phyloP scores from a whole-genome alignment of 345 rosid genomes.

The Odontarrhena argentea region DNA sequence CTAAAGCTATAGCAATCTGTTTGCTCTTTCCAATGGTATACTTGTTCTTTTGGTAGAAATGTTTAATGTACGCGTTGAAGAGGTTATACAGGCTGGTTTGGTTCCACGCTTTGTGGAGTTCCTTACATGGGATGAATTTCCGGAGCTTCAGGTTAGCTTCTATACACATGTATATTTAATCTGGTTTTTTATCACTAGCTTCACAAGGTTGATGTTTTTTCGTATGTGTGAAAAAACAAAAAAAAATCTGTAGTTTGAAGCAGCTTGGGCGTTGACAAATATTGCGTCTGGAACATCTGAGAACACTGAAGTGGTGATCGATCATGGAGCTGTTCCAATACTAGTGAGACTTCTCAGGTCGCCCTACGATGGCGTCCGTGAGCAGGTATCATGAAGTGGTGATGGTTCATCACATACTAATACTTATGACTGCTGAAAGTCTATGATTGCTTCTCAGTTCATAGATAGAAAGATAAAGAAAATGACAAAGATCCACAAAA shows the following conservation, averaged over 20 bases:
- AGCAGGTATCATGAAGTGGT: slow-evolving; percentile 59
- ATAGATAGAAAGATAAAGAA: slow-evolving; percentile 12
- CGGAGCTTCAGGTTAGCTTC: slow-evolving; percentile 41
- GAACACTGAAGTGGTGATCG: slow-evolving; percentile 83
- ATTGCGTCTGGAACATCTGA: slow-evolving; percentile 92
- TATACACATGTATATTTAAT: slow-evolving; percentile 6
- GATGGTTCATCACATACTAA: slow-evolving; percentile 18
- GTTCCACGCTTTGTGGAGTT: slow-evolving; percentile 46
- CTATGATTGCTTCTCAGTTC: slow-evolving; percentile 18
- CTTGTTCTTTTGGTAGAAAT: slow-evolving; percentile 34
- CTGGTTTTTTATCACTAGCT: slow-evolving; percentile 14
- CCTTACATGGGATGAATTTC: slow-evolving; percentile 45
- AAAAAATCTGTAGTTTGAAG: slow-evolving; percentile 60
- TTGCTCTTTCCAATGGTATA: slow-evolving; percentile 19
- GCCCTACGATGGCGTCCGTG: slow-evolving; percentile 73
- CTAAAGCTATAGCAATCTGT: background rate
- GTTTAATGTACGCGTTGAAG: slow-evolving; percentile 41
- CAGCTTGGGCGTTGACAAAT: slow-evolving; percentile 91
- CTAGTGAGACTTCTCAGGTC: slow-evolving; percentile 78
- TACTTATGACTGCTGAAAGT: slow-evolving; percentile 14
- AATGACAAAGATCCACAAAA: slow-evolving; percentile 14
- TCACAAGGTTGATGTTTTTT: slow-evolving; percentile 20
- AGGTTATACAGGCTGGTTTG: slow-evolving; percentile 44
- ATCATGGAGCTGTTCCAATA: slow-evolving; percentile 83
- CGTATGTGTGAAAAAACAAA: slow-evolving; percentile 15